Base-by-base conservation (phyloP, 1,139 yeast genomes). In the Suhomyces choctaworum region DNA sequence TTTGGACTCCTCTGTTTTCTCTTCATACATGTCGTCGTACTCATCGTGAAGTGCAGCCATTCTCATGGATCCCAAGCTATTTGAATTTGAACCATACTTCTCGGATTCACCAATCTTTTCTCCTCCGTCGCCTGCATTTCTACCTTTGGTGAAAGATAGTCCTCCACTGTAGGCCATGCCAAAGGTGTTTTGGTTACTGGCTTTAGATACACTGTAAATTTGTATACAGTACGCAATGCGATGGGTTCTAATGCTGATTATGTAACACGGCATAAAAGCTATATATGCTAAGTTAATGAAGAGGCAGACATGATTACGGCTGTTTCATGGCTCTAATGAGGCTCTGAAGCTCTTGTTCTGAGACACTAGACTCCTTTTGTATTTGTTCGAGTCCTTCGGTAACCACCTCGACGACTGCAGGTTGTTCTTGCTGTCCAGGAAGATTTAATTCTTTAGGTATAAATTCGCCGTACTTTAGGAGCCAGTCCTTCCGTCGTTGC, bases 301-400 rank as follows among this genome's bases (percentile, higher is more conserved):
- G n/a, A n/a, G n/a, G n/a, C n/a, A n/a, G n/a, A n/a, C n/a, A n/a
- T n/a, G n/a, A n/a, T n/a, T 6, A 17, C 20, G 20, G 8, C 6
- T 17, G 20, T 6, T 17, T 17, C 8, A 17, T 17, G 20, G 20
- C 6, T 17, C 8, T 6, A 4, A 61, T 55, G 23, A 56, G 48
- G 34, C 52, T 52, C 22, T 60, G 29, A 25, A 64, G 48, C 19
- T 53, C 41, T 30, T 49, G 51, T 36, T 63, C 68, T 10, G 51
- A 54, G 2, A 32, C 25, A 14, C 34, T 34, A 1, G 29, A 9
- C 11, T 50, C 54, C 8, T 44, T 44, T 26, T 62, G 63, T 6
- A 62, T 43, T 23, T 61, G 61, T 17, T 65, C 71, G 29, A 70
- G 47, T 0, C 75, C 75, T 33, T 70, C 73, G 10, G 76, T 70